These are phyloP conservation scores for Penicillium turbatum DNA, from an alignment of 495 filamentous ascomycete species.

Conservation along the genomic window DNA sequence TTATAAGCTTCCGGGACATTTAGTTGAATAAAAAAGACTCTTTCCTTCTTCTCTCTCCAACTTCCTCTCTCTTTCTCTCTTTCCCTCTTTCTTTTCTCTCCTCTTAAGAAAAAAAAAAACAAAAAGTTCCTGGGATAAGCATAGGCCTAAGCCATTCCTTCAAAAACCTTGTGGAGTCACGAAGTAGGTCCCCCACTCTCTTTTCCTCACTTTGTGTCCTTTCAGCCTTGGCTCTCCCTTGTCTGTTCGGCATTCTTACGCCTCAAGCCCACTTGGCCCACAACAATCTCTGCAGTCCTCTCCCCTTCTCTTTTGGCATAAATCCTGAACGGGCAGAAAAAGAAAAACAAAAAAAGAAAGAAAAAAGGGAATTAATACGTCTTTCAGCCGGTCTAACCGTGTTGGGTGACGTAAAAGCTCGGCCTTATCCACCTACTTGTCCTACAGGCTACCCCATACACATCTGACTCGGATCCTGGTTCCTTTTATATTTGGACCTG, in stretches of 20 bases:
- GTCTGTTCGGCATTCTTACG: slow-evolving; percentile 26
- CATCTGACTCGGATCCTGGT: slow-evolving; percentile 23
- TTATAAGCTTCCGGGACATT: slow-evolving; percentile 14
- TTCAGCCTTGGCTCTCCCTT: slow-evolving; percentile 12
- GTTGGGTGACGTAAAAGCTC: slow-evolving; percentile 32
- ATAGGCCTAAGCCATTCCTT: slow-evolving; percentile 17
- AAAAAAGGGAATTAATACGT: slow-evolving; percentile 13
- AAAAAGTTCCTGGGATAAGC: slow-evolving; percentile 16
- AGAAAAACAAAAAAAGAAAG: neutral
- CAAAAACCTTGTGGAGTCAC: slow-evolving; percentile 20
- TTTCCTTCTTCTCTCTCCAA: slow-evolving; percentile 1
- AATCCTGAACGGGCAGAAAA: slow-evolving; percentile 8
- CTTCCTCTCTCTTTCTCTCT: slow-evolving; percentile 9
- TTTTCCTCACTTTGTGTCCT: neutral
- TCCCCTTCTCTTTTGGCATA: slow-evolving; percentile 12
- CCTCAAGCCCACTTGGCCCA: slow-evolving; percentile 21
- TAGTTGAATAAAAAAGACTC: slow-evolving; percentile 3
- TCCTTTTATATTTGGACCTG: slow-evolving; percentile 24
- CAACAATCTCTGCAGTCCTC: slow-evolving; percentile 25
- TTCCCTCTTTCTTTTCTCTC: slow-evolving; percentile 4
- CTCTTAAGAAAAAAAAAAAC: slow-evolving; percentile 10
- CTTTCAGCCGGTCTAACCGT: slow-evolving; percentile 17
- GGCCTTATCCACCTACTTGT: slow-evolving; percentile 21
- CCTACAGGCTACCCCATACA: slow-evolving; percentile 29
- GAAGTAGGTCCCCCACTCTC: slow-evolving; percentile 12